Percentiles rank a stretch among this genome's conserved stretches.
Conservation (phyloP, 345 rosid genomes). For the Clausena lansium region DNA sequence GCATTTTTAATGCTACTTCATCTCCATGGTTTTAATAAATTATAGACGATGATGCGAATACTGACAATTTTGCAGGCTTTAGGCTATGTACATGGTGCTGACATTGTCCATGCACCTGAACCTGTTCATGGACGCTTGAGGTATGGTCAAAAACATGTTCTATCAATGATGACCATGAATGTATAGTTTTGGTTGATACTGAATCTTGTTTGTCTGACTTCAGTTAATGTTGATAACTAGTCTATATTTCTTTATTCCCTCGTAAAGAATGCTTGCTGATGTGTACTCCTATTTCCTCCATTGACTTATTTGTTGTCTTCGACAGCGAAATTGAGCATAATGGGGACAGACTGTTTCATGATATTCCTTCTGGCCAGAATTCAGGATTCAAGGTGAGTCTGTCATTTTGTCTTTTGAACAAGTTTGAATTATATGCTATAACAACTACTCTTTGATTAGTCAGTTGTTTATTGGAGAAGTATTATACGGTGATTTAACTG, state of each 20-base stretch:
- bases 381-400: conserved; percentile 79
- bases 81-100: conserved; percentile 90
- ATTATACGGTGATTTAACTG: not conserved
- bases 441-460: not conserved
- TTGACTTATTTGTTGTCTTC: conserved; percentile 12
- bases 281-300: conserved; percentile 1
- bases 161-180: not conserved
- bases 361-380: conserved; percentile 75
- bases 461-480: not conserved
- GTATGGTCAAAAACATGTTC: conserved; percentile 30
- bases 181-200: not conserved
- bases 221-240: not conserved
- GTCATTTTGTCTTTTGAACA: conserved; percentile 4
- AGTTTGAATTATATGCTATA: not conserved
- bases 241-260: not conserved
- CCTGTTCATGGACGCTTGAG: conserved; percentile 97
- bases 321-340: conserved; percentile 86
- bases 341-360: conserved; percentile 64
- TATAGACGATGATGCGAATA: conserved; percentile 7
- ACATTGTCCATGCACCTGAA: conserved; percentile 78
- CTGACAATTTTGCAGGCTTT: conserved; percentile 61
- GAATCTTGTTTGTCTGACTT: not conserved
- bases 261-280: not conserved
- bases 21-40: not conserved
- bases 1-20: not conserved